Evolutionary conservation across 2,329 filamentous ascomycete genomes (phyloP).

Genomic region (Fusarium sp.): DNA sequence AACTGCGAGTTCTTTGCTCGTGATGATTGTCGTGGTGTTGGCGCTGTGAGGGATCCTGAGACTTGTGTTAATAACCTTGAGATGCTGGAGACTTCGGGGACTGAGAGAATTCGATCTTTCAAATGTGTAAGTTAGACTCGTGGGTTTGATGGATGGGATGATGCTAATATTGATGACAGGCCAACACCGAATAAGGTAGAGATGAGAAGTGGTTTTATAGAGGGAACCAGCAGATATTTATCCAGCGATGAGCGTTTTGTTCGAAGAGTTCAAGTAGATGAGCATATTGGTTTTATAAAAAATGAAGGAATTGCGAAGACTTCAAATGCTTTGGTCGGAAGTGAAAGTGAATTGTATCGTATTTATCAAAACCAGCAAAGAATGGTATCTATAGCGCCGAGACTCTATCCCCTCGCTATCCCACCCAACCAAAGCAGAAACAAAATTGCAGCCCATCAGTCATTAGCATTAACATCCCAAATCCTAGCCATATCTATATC

Average conservation of each 20-base stretch:
- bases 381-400: neutral
- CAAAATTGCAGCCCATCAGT: neutral
- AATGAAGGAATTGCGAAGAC: no score
- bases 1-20: neutral
- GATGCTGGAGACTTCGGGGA: neutral
- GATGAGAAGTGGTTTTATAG: no score
- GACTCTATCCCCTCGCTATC: no score
- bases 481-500: neutral
- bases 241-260: no score
- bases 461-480: neutral
- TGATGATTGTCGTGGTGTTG: neutral
- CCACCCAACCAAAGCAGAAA: accelerated
- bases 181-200: neutral
- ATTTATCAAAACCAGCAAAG: neutral
- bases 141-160: no score
- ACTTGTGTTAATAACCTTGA: neutral
- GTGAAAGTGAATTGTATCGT: neutral
- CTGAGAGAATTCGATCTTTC: neutral
- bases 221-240: no score
- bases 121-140: neutral
- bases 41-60: neutral
- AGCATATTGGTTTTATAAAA: no score
- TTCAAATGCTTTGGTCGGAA: accelerated
- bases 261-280: no score
- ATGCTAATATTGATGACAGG: no score